phyloP scores from a whole-genome alignment of 2,329 filamentous ascomycete species.

The Lachnellula willkommii region DNA sequence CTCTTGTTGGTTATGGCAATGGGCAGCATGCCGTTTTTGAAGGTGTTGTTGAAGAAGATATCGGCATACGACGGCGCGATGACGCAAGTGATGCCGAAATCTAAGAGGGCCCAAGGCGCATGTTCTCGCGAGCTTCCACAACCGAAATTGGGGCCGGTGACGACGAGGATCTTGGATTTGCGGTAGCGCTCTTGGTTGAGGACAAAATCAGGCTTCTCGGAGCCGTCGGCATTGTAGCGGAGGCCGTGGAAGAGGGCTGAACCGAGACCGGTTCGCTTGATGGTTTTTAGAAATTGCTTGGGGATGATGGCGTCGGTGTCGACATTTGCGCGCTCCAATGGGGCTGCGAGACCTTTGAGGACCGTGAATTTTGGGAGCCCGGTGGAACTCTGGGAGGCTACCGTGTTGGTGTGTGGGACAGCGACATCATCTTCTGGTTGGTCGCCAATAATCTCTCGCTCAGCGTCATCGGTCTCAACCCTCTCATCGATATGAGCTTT shows the following conservation, averaged over 20 bases:
- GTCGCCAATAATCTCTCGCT: constrained; percentile 50
- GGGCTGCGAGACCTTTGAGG: constrained; percentile 81
- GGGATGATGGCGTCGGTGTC: constrained; percentile 99
- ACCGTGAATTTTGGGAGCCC: constrained; percentile 80
- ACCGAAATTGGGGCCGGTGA: constrained; percentile 90
- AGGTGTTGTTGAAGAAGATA: constrained; percentile 99
- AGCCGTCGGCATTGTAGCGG: constrained; percentile 69
- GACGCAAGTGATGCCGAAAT: constrained; percentile 92
- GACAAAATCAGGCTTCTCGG: constrained; percentile 74
- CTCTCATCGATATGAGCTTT: constrained; percentile 50
- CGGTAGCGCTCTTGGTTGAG: constrained; percentile 89
- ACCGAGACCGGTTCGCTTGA: constrained; percentile 93
- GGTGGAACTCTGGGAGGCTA: constrained; percentile 43
- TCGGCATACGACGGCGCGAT: constrained; percentile 88
- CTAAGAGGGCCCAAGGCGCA: constrained; percentile 92
- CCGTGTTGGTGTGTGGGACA: constrained; percentile 58
- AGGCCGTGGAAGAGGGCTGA: constrained; percentile 80
- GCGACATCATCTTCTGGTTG: constrained; percentile 58
- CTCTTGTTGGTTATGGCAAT: constrained; percentile 65
- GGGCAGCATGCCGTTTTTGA: constrained; percentile 99
- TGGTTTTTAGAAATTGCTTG: constrained; percentile 98
- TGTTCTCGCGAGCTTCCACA: constrained; percentile 92
- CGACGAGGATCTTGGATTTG: constrained; percentile 79
- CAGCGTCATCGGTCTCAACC: constrained; percentile 45
- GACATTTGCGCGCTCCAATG: constrained; percentile 81